phyloP scores from a whole-genome alignment of 1,284 basidiomycete species.

The Gymnopus androsaceus region DNA sequence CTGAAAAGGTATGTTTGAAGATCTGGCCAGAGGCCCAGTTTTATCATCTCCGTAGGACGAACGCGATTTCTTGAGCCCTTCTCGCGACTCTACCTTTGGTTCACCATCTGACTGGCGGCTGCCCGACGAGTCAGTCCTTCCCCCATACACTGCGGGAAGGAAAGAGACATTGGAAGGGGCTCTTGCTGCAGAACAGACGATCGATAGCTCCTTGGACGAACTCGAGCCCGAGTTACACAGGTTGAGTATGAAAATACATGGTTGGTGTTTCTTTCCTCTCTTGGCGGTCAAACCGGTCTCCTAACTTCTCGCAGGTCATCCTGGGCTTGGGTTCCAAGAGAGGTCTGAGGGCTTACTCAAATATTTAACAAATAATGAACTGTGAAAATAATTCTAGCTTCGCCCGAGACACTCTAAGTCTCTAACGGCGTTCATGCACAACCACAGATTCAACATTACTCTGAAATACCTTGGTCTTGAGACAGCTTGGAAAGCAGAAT shows the following conservation, averaged over 20 bases:
- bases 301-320: slow-evolving; percentile 43
- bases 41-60: background rate
- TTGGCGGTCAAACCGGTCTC: background rate
- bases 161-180: slow-evolving; percentile 16
- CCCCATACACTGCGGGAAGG: slow-evolving; percentile 39
- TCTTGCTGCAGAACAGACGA: slow-evolving; percentile 33
- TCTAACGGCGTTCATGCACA: slow-evolving; percentile 56
- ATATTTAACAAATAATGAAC: background rate
- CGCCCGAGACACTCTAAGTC: slow-evolving; percentile 62
- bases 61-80: slow-evolving; percentile 1
- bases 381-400: too few species aligned
- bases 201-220: slow-evolving; percentile 48
- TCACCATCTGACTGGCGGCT: slow-evolving; percentile 7
- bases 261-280: slow-evolving; percentile 31
- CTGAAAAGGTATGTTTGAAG: background rate
- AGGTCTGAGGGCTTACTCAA: slow-evolving; percentile 32
- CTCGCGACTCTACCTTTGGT: slow-evolving; percentile 12
- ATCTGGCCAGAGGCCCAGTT: background rate
- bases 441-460: slow-evolving; percentile 66
- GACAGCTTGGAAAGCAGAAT: slow-evolving; percentile 81
- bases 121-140: slow-evolving; percentile 27
- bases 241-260: slow-evolving; percentile 61
- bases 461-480: slow-evolving; percentile 61
- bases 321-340: slow-evolving; percentile 60
- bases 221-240: slow-evolving; percentile 48